These are phyloP conservation scores for Chalciporus pseudorubinellus DNA, from an alignment of 768 basidiomycete genomes.

Conservation along the genomic window DNA sequence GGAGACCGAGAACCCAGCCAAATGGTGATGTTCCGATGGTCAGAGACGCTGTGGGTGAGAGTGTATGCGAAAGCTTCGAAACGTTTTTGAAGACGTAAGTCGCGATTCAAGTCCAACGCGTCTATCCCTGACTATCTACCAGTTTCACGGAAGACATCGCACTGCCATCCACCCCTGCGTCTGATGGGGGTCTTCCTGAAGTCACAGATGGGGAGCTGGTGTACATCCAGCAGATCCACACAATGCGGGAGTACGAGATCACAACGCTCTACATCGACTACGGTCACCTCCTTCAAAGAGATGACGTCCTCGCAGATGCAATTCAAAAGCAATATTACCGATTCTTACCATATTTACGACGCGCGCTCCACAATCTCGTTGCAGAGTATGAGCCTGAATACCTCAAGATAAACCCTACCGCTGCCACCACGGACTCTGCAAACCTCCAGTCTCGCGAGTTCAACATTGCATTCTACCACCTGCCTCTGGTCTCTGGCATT, in stretches of 20 bases:
- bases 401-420: conserved; percentile 88
- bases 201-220: conserved; percentile 60
- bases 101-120: background rate
- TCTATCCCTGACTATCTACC: background rate
- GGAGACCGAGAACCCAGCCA: conserved; percentile 37
- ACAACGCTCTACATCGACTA: conserved; percentile 98
- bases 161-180: conserved; percentile 76
- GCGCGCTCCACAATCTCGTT: conserved; percentile 87
- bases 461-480: conserved; percentile 90
- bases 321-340: conserved; percentile 96
- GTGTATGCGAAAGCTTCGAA: conserved; percentile 89
- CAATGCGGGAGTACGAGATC: conserved; percentile 91
- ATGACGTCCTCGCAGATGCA: conserved; percentile 91
- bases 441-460: conserved; percentile 93
- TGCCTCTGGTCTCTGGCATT: conserved; percentile 92
- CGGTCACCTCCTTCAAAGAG: conserved; percentile 81
- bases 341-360: conserved; percentile 91
- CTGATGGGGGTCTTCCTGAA: conserved; percentile 62
- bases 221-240: conserved; percentile 92
- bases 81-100: conserved; percentile 88
- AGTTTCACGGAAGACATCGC: conserved; percentile 85
- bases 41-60: conserved; percentile 93
- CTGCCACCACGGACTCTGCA: conserved; percentile 81
- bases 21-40: conserved; percentile 80
- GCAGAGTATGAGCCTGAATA: conserved; percentile 90